These are phyloP conservation scores for Gastrolobium bilobum DNA, from an alignment of 306 rosid species.

Conservation along the genomic window DNA sequence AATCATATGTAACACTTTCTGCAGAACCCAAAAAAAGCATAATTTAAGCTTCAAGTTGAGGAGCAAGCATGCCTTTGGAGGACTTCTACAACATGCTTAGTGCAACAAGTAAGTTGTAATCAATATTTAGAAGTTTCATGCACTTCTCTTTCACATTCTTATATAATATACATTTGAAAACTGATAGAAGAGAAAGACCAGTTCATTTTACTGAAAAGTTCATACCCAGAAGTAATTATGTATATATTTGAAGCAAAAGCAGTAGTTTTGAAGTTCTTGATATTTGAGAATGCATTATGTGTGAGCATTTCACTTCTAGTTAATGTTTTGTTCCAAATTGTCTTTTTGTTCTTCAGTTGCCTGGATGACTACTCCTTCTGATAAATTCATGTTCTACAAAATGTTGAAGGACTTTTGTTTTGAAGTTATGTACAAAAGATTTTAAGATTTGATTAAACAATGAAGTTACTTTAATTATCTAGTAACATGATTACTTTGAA, in stretches of 20 bases:
- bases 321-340: neutral
- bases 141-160: neutral
- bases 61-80: slow-evolving; percentile 60
- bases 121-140: slow-evolving; percentile 7
- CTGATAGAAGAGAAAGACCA: neutral
- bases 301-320: neutral
- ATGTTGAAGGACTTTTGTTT: neutral
- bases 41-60: slow-evolving; percentile 47
- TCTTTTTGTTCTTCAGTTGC: slow-evolving; percentile 7
- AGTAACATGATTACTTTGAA: neutral
- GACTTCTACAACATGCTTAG: slow-evolving; percentile 44
- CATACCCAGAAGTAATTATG: neutral
- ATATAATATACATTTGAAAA: neutral
- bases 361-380: neutral
- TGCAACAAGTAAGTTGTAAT: slow-evolving; percentile 57
- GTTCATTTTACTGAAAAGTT: neutral
- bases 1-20: slow-evolving; percentile 24
- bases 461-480: no score
- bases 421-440: neutral
- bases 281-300: slow-evolving; percentile 8
- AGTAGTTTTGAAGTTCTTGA: slow-evolving; percentile 12
- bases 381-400: neutral
- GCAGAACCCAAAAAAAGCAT: slow-evolving; percentile 40
- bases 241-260: neutral
- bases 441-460: neutral